Percentiles rank a stretch among this genome's conserved stretches.
Conservation (phyloP, 73 alveolate species). For the Paramecium tetraurelia region DNA sequence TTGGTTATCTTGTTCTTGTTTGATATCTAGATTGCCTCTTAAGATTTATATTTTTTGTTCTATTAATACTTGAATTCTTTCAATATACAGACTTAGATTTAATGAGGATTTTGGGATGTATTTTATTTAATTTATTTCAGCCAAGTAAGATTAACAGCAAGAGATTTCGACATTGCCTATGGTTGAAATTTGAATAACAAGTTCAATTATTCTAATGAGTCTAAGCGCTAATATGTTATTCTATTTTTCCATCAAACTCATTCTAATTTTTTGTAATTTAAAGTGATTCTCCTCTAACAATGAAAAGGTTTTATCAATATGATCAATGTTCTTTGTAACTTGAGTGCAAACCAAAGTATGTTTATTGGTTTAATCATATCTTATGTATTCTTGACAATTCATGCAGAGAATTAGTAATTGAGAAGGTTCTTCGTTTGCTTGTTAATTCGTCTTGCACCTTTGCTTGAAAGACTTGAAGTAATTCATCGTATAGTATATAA, state of each 20-base stretch:
- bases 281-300: background rate
- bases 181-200: background rate
- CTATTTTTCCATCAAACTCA: background rate
- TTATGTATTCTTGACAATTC: constrained; percentile 5
- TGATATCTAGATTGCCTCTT: background rate
- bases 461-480: background rate
- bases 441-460: background rate
- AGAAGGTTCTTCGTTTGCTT: background rate
- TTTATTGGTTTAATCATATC: background rate
- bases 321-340: background rate
- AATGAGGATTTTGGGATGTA: background rate
- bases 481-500: background rate
- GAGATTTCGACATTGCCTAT: background rate
- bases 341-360: background rate
- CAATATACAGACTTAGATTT: background rate
- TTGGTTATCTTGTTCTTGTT: background rate
- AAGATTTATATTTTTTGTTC: background rate
- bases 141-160: background rate
- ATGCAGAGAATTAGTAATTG: constrained; percentile 1
- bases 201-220: background rate
- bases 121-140: background rate
- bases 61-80: background rate
- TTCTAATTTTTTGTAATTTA: background rate
- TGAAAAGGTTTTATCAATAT: background rate
- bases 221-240: background rate